Percentiles rank a stretch among this genome's conserved stretches.
Evolutionary conservation across 139 green algal genomes (phyloP).

Genomic region (Coelastrella sp.): DNA sequence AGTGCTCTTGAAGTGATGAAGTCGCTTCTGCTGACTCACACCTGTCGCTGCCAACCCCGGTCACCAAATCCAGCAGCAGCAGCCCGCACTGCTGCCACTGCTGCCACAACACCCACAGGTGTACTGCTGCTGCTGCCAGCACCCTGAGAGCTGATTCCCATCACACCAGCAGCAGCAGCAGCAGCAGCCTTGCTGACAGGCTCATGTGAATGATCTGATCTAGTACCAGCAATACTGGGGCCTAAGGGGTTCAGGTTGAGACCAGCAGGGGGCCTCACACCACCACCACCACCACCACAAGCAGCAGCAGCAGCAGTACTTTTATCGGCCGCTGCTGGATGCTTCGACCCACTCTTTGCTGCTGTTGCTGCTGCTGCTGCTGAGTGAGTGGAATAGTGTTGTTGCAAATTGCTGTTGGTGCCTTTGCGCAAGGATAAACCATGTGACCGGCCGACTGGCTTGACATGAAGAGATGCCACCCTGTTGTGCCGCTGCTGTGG

Average conservation of each 20-base stretch:
- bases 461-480: too few relatives aligned
- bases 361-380: conserved; percentile 40
- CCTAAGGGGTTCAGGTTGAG: background rate
- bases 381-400: background rate
- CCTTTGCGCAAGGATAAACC: conserved; percentile 5
- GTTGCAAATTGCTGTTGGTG: background rate
- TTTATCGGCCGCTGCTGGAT: background rate
- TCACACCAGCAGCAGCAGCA: conserved; percentile 2
- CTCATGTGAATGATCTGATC: background rate
- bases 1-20: too few relatives aligned
- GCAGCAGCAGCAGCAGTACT: background rate
- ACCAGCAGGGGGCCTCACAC: background rate
- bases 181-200: background rate
- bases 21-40: background rate
- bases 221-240: background rate
- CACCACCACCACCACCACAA: too few relatives aligned
- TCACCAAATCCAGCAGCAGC: conserved; percentile 31
- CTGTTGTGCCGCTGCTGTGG: background rate
- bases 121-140: background rate
- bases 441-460: conserved; percentile 8
- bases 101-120: background rate
- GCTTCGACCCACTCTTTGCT: background rate
- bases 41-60: conserved; percentile 42
- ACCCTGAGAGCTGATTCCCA: too few relatives aligned
- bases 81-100: conserved; percentile 32